Evolutionary conservation across 148 eudicot species (phyloP), one percentile per base, ranked within the genome.

Genomic region (Chenopodium suecicum): DNA sequence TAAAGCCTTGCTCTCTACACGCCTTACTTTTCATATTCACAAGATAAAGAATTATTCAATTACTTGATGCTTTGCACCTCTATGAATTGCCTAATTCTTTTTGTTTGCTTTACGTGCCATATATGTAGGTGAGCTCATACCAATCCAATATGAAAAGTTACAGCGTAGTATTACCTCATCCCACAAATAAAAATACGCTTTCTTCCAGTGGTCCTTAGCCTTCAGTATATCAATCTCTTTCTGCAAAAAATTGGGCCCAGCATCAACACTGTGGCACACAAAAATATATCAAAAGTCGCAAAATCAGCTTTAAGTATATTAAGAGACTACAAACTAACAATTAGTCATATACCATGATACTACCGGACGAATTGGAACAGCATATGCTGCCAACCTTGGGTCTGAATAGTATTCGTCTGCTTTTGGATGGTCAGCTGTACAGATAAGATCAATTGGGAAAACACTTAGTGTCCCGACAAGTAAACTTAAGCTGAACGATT

Each of bases 331-430:
- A 67, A 64, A 66, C 54, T 67, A 85, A 73, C 52, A 76, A 79
- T 74, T 58, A 68, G 68, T 37, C 73, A 76, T 86, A 66, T 90
- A 96, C 99, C 97, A 41, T 74, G 94, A 85, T 75, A 92, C 84
- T 32, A 94, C 93, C 77, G 89, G 95, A 70, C 86, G 77, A 86
- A 89, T 88, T 79, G 99, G 99, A 78, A 96, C 97, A 81, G 99
- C 99, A 89, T 96, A 96, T 84, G 99, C 99, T 56, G 99, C 98
- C 84, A 96, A 93, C 75, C 98, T 91, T 78, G 98, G 94, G 75
- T 96, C 94, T 46, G 94, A 91, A 77, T 87, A 88, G 85, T 92
- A 96, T 82, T 96, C 98, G 78, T 96, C 98, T 83, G 99, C 90
- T 88, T 96, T 96, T 80, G 97, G 97, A 86, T 96, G 98, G 84